A percentile compares a stretch with the other conserved stretches of the same genome.
These are phyloP conservation scores for Agaricales sp. DNA, from an alignment of 1,284 basidiomycete species.

Conservation along the genomic window DNA sequence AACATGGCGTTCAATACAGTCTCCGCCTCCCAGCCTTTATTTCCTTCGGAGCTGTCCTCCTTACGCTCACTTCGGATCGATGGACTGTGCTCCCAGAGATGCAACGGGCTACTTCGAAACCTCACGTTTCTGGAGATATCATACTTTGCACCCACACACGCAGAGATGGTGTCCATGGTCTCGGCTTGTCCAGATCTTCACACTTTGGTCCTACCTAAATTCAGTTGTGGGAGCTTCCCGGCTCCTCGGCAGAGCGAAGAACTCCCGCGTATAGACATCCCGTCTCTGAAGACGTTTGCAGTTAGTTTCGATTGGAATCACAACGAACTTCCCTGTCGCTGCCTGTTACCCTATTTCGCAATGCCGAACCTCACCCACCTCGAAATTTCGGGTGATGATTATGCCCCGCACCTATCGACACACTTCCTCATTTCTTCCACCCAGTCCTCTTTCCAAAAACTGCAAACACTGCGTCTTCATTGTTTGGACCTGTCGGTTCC, in stretches of 20 bases:
- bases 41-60: no score
- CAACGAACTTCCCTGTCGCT: slow-evolving; percentile 10
- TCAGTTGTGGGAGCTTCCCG: neutral
- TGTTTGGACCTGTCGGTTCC: neutral
- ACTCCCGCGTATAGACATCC: neutral
- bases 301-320: slow-evolving; percentile 13
- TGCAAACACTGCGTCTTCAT: slow-evolving; percentile 6
- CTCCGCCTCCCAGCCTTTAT: no score
- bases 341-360: slow-evolving; percentile 10
- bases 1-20: no score
- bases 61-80: no score
- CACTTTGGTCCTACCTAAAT: neutral
- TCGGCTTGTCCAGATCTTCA: neutral
- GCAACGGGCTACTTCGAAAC: neutral
- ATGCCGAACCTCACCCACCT: slow-evolving; percentile 16
- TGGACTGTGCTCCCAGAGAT: neutral
- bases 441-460: slow-evolving; percentile 1
- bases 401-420: slow-evolving; percentile 5
- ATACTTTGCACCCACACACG: neutral
- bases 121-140: neutral
- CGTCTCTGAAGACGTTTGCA: slow-evolving; percentile 7
- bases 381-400: slow-evolving; percentile 11
- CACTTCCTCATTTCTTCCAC: neutral
- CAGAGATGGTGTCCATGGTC: neutral
- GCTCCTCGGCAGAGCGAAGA: neutral